phyloP scores from a whole-genome alignment of 768 basidiomycete genomes.

The Russula sp. region DNA sequence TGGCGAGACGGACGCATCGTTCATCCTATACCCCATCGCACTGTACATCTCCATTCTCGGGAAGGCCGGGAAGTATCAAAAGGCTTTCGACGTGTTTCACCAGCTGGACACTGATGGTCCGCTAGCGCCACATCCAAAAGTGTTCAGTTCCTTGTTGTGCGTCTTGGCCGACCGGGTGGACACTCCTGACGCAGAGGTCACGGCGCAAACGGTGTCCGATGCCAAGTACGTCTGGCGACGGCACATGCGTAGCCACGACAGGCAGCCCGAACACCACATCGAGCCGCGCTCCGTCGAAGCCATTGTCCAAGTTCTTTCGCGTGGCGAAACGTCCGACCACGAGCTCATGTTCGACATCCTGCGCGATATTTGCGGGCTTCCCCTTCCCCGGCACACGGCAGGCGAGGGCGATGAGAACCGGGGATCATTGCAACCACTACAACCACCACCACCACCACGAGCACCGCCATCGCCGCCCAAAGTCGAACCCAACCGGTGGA shows the following conservation, averaged over 20 bases:
- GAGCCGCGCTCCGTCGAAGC: constrained; percentile 50
- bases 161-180: constrained; percentile 35
- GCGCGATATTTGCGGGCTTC: constrained; percentile 57
- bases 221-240: constrained; percentile 69
- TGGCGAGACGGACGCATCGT: constrained; percentile 28
- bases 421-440: constrained; percentile 6
- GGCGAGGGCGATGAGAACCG: constrained; percentile 31
- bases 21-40: constrained; percentile 38
- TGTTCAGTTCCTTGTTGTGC: constrained; percentile 64
- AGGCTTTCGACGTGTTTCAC: constrained; percentile 72
- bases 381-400: constrained; percentile 29
- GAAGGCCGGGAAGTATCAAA: constrained; percentile 51
- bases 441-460: neutral
- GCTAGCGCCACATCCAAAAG: constrained; percentile 50
- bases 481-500: constrained; percentile 41
- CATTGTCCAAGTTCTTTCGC: constrained; percentile 49
- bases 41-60: constrained; percentile 66
- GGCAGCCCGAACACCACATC: constrained; percentile 40
- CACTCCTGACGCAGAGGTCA: constrained; percentile 16
- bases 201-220: constrained; percentile 37
- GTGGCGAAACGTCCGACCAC: constrained; percentile 53
- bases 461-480: constrained; percentile 26
- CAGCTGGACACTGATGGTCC: constrained; percentile 58
- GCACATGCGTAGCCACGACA: constrained; percentile 48
- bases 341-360: constrained; percentile 61